A percentile compares a stretch with the other conserved stretches of the same genome.
Conservation (phyloP, 257 asterid species). For the Henckelia pumila region DNA sequence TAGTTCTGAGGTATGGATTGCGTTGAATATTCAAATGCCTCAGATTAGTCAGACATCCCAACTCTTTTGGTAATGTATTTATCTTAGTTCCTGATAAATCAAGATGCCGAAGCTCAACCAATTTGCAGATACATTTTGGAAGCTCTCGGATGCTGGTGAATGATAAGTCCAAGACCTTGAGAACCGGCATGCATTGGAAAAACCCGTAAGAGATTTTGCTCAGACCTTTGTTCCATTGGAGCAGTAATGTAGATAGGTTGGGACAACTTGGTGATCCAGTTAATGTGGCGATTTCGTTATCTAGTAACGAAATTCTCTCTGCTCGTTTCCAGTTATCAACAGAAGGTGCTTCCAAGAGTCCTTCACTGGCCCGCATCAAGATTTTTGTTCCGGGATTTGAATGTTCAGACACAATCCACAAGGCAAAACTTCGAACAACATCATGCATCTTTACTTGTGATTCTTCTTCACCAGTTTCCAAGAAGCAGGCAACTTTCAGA, state of each 20-base stretch:
- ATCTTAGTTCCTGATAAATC: constrained; percentile 53
- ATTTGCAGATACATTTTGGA: constrained; percentile 36
- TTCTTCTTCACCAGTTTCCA: constrained; percentile 44
- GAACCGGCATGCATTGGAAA: constrained; percentile 38
- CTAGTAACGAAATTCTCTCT: constrained; percentile 42
- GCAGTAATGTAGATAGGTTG: constrained; percentile 35
- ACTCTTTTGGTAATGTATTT: constrained; percentile 35
- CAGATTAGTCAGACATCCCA: constrained; percentile 34
- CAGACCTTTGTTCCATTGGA: constrained; percentile 43
- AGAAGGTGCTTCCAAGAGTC: constrained; percentile 33
- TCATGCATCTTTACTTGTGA: constrained; percentile 50
- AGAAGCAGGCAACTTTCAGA: constrained; percentile 43
- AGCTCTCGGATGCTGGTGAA: constrained; percentile 39
- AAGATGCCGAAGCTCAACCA: constrained; percentile 41
- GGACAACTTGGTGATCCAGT: constrained; percentile 32
- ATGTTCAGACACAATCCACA: constrained; percentile 33
- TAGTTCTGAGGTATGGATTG: constrained; percentile 35
- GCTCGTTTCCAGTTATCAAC: constrained; percentile 38
- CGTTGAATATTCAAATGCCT: constrained; percentile 48
- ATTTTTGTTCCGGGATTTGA: constrained; percentile 21
- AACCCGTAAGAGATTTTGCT: constrained; percentile 32
- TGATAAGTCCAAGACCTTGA: constrained; percentile 41
- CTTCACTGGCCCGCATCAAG: constrained; percentile 42
- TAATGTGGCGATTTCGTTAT: constrained; percentile 40
- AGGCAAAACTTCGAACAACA: constrained; percentile 42